These are phyloP conservation scores for Millerozyma acaciae DNA, from an alignment of 805 yeast genomes.

Conservation along the genomic window DNA sequence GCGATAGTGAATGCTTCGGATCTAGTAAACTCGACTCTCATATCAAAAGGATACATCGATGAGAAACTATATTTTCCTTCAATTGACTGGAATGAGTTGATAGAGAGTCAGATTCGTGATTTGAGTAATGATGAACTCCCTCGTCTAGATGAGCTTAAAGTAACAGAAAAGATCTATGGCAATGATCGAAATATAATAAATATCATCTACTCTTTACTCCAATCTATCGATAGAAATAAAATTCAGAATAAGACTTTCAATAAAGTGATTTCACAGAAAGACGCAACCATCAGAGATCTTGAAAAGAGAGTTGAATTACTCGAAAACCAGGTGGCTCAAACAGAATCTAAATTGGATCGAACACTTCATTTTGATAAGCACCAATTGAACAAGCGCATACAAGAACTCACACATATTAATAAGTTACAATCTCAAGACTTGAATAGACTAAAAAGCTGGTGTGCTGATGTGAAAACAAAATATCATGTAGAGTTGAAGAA, in stretches of 20 bases:
- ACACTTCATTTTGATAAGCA: constrained; percentile 18
- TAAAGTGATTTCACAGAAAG: constrained; percentile 24
- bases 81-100: constrained; percentile 31
- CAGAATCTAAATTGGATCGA: constrained; percentile 16
- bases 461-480: constrained; percentile 26
- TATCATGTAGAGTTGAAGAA: constrained; percentile 34
- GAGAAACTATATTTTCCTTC: constrained; percentile 28
- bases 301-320: constrained; percentile 18
- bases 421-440: constrained; percentile 28
- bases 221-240: constrained; percentile 29
- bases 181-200: constrained; percentile 38
- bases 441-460: constrained; percentile 23
- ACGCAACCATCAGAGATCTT: constrained; percentile 23
- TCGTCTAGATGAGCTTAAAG: constrained; percentile 13
- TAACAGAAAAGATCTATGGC: constrained; percentile 28
- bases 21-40: constrained; percentile 30
- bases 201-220: constrained; percentile 30
- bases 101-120: constrained; percentile 20
- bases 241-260: constrained; percentile 29
- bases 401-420: constrained; percentile 16
- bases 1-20: constrained; percentile 35
- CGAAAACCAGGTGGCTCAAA: constrained; percentile 15
- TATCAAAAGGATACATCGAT: constrained; percentile 32
- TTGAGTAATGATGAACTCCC: constrained; percentile 3
- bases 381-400: constrained; percentile 12